Evolutionary conservation across 2,329 filamentous ascomycete genomes (phyloP), one percentile per base, ranked within the genome.

Genomic region (Trichophyton simii): DNA sequence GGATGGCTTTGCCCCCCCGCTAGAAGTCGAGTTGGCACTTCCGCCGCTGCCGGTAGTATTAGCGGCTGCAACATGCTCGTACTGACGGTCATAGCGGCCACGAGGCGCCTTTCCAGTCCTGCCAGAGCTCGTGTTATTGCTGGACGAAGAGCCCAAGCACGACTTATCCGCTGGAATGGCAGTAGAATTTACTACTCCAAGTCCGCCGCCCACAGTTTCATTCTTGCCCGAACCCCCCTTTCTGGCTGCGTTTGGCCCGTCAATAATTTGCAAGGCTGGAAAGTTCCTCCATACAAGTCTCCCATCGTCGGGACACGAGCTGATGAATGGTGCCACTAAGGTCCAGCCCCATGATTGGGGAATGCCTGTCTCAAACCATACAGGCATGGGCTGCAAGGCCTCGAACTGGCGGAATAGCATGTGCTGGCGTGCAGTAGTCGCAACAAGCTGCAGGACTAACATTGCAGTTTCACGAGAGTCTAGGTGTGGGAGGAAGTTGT

Each of bases 281-380:
- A 89, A 91, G 77, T 95, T 95, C 71, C 92, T 87, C 89, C 89
- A 95, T 25, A 84, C 81, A 34, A 94, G 77, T 4, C 88, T 83
- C 0, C 87, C 92, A 66, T 86, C 84, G 70, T 87, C 83, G 0
- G 89, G 89, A 72, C 89, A 95, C 3, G 80, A 86, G 38, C 83
- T 85, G 72, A 95, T 91, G 73, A 91, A 91, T 0, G 88, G 89
- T 0, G 89, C 88, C 3, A 94, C 78, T 22, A 89, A 79, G 0
- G 88, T 87, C 89, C 89, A 95, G 0, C 85, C 83, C 88, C 89
- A 95, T 0, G 86, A 89, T 72, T 95, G 89, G 0, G 88, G 88
- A 28, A 92, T 85, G 42, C 88, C 88, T 3, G 84, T 79, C 68
- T 89, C 84, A 70, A 92, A 91, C 87, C 87, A 94, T 8, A 87